A percentile compares a stretch with the other conserved stretches of the same genome.
These are phyloP conservation scores for Raphanus raphanistrum DNA, from an alignment of 345 rosid genomes.

Conservation along the genomic window DNA sequence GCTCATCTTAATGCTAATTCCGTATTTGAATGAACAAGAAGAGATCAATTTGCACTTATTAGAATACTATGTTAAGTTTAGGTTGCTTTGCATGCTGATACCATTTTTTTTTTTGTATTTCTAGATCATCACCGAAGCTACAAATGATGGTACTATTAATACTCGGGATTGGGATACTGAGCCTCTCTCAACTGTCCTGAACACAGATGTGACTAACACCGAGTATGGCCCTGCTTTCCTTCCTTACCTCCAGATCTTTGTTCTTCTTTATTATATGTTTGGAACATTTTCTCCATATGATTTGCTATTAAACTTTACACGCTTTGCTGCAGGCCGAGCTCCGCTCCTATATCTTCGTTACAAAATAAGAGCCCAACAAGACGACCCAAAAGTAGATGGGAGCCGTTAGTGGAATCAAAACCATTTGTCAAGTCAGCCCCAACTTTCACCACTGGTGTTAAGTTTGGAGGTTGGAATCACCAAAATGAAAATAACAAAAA, in stretches of 20 bases:
- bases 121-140: slow-evolving; percentile 75
- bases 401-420: slow-evolving; percentile 74
- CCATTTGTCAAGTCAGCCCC: slow-evolving; percentile 48
- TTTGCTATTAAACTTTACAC: slow-evolving; percentile 22
- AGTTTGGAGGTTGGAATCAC: slow-evolving; percentile 61
- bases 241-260: slow-evolving; percentile 1
- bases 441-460: slow-evolving; percentile 42
- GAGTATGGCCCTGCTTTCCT: slow-evolving; percentile 52
- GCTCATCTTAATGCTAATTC: slow-evolving; percentile 6
- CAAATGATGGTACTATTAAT: slow-evolving; percentile 62
- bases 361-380: slow-evolving; percentile 65
- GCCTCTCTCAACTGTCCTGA: slow-evolving; percentile 69
- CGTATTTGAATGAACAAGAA: slow-evolving; percentile 16
- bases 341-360: slow-evolving; percentile 42
- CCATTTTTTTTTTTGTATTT: slow-evolving; percentile 9
- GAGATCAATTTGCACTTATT: background rate
- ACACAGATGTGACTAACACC: slow-evolving; percentile 40
- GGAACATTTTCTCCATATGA: slow-evolving; percentile 13
- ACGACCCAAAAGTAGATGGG: slow-evolving; percentile 96
- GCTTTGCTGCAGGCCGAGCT: slow-evolving; percentile 41
- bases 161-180: slow-evolving; percentile 83
- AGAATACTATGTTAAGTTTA: background rate
- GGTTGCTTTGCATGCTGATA: slow-evolving; percentile 17
- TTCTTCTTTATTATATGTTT: slow-evolving; percentile 16
- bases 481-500: slow-evolving; percentile 54